Base-by-base conservation (phyloP, 1,139 yeast genomes). In the Diutina ranongensis region DNA sequence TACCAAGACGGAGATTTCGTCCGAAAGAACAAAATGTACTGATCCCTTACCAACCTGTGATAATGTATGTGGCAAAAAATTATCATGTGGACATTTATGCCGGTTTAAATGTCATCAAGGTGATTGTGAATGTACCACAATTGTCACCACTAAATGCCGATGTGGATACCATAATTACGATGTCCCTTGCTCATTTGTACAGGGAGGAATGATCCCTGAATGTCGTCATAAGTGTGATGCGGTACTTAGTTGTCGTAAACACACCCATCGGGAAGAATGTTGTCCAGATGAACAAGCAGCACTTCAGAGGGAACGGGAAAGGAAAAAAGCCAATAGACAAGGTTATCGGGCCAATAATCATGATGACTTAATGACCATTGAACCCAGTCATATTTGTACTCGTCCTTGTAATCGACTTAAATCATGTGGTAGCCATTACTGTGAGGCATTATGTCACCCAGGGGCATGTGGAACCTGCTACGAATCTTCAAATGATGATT, bases 381-480 rank as follows among this genome's bases (percentile, higher is more conserved):
- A 88, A 57, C 80, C 89, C 0, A 72, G 69, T 4, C 97, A 88
- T 61, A 72, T 85, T 13, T 88, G 97, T 64, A 72, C 85, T 4
- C 71, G 71, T 48, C 71, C 74, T 1, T 88, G 97, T 62, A 80
- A 79, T 56, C 69, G 78, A 51, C 58, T 74, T 50, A 69, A 85
- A 47, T 61, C 78, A 27, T 88, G 97, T 63, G 94, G 92, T 0
- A 60, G 61, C 40, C 97, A 88, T 58, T 59, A 69, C 44, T 88
- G 97, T 61, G 74, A 73, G 40, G 77, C 82, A 52, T 72, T 82
- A 31, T 88, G 97, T 55, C 97, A 88, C 59, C 67, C 77, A 13
- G 97, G 97, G 0, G 76, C 85, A 1, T 88, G 97, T 63, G 79
- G 80, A 2, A 83, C 89, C 9, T 88, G 97, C 59, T 61, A 85